phyloP scores from a whole-genome alignment of 2,329 filamentous ascomycete genomes.

The Parastagonospora avenae region DNA sequence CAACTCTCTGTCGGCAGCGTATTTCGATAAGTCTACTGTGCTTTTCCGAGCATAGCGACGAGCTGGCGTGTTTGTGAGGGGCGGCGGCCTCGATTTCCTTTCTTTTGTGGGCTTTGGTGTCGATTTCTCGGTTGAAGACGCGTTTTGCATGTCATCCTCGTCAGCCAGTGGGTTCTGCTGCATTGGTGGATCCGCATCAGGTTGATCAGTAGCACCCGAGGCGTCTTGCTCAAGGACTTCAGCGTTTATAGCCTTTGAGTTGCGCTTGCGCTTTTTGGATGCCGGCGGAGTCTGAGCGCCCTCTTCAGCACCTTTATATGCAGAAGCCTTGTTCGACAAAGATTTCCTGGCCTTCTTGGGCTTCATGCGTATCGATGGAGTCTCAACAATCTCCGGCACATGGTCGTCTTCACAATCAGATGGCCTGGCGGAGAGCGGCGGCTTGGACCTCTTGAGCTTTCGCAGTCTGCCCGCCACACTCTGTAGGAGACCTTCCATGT shows the following conservation, averaged over 20 bases:
- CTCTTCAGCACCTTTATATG: not conserved
- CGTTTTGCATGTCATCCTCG: not conserved
- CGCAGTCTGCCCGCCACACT: not conserved
- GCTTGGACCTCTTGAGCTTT: not conserved
- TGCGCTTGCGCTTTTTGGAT: not conserved
- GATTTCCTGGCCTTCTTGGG: not conserved
- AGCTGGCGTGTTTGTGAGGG: not conserved
- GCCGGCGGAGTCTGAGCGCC: not conserved
- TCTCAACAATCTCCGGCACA: not conserved
- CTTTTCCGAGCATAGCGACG: not conserved
- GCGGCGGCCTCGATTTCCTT: not conserved
- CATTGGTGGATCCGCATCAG: not conserved
- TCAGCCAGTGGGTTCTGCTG: not conserved
- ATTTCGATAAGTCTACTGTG: not conserved
- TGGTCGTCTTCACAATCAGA: not conserved
- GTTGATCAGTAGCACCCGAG: not conserved
- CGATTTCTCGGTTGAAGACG: not conserved
- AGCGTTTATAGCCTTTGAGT: not conserved
- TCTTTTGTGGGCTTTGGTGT: not conserved
- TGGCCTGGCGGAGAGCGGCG: no score
- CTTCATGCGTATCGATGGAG: not conserved
- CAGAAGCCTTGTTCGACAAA: not conserved
- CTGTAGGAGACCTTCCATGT: not conserved
- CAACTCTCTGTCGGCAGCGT: constrained; percentile 23
- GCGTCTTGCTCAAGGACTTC: not conserved